Percentiles rank a stretch among this genome's conserved stretches.
phyloP scores from a whole-genome alignment of 2,329 filamentous ascomycete genomes.

The Claviceps lovelessii region DNA sequence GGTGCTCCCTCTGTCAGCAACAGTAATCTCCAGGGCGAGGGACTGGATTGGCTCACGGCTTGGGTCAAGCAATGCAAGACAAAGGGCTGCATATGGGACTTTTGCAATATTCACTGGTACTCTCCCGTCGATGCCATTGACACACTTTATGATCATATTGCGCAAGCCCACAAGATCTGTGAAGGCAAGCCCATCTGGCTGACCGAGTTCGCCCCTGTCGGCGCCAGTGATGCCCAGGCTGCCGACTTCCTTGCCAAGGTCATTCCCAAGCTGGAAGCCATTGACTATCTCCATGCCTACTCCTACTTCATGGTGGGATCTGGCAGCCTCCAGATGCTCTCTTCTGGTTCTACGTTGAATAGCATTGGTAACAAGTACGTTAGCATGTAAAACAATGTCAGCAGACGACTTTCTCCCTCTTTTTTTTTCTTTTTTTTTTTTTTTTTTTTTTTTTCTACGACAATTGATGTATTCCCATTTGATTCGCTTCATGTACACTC shows the following conservation, averaged over 20 bases:
- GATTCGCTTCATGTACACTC: constrained; percentile 25
- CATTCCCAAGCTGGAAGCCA: constrained; percentile 33
- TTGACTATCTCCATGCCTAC: constrained; percentile 39
- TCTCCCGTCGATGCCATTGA: constrained; percentile 30
- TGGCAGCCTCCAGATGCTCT: constrained; percentile 25
- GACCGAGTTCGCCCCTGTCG: constrained; percentile 47
- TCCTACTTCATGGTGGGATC: constrained; percentile 39
- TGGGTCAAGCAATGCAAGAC: not conserved
- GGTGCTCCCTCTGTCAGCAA: constrained; percentile 49
- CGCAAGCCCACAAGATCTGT: constrained; percentile 30
- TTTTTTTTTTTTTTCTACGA: too few species aligned
- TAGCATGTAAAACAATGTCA: constrained; percentile 12
- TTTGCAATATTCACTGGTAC: constrained; percentile 53
- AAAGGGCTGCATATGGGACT: constrained; percentile 38
- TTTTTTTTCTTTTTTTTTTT: too few species aligned
- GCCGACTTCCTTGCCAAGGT: constrained; percentile 34
- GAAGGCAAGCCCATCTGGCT: constrained; percentile 42
- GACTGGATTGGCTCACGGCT: constrained; percentile 28
- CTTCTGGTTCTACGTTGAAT: constrained; percentile 26
- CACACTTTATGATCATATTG: constrained; percentile 41
- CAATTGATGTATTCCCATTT: constrained; percentile 1
- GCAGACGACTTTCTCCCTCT: too few species aligned
- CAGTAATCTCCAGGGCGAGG: constrained; percentile 33
- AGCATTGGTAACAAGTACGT: constrained; percentile 36
- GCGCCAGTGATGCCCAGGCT: constrained; percentile 25